A percentile compares a stretch with the other conserved stretches of the same genome.
Evolutionary conservation across 164 flowering plant genomes (phyloP).

Genomic region (Warburgia ugandensis): DNA sequence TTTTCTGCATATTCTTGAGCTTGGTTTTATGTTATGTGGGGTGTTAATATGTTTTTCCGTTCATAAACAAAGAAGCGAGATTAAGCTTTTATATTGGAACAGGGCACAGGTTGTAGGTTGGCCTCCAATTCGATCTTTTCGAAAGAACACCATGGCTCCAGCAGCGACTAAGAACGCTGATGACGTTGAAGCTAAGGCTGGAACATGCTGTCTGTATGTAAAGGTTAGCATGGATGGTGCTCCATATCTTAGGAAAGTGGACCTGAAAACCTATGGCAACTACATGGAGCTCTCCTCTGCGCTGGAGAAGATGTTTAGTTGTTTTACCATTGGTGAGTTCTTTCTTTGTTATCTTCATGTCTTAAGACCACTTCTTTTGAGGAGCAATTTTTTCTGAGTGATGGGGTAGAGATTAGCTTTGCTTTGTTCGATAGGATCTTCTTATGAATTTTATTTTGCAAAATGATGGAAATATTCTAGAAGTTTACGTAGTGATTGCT

Average conservation of each 20-base stretch:
- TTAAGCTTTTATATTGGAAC: slow-evolving; percentile 7
- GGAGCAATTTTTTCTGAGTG: too few species aligned
- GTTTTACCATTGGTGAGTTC: slow-evolving; percentile 61
- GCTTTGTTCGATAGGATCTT: too few species aligned
- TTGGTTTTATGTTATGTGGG: too few species aligned
- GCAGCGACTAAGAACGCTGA: slow-evolving; percentile 36
- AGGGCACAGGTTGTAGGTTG: slow-evolving; percentile 93
- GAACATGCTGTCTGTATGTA: slow-evolving; percentile 55
- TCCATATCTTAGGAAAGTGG: slow-evolving; percentile 81
- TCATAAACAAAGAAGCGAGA: too few species aligned
- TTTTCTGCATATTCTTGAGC: too few species aligned
- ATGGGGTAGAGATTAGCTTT: too few species aligned
- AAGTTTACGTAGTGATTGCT: too few species aligned
- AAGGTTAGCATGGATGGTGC: slow-evolving; percentile 97
- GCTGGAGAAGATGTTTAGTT: slow-evolving; percentile 87
- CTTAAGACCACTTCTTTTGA: too few species aligned
- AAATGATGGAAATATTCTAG: too few species aligned
- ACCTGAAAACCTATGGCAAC: slow-evolving; percentile 49
- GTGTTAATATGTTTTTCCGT: too few species aligned
- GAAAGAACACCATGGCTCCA: slow-evolving; percentile 73
- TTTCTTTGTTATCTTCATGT: too few species aligned
- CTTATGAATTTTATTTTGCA: too few species aligned
- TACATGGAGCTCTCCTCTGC: slow-evolving; percentile 68
- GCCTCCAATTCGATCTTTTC: slow-evolving; percentile 86
- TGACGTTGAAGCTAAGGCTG: slow-evolving; percentile 35